These are phyloP conservation scores for Salix arbutifolia DNA, from an alignment of 345 rosid genomes.

Conservation along the genomic window DNA sequence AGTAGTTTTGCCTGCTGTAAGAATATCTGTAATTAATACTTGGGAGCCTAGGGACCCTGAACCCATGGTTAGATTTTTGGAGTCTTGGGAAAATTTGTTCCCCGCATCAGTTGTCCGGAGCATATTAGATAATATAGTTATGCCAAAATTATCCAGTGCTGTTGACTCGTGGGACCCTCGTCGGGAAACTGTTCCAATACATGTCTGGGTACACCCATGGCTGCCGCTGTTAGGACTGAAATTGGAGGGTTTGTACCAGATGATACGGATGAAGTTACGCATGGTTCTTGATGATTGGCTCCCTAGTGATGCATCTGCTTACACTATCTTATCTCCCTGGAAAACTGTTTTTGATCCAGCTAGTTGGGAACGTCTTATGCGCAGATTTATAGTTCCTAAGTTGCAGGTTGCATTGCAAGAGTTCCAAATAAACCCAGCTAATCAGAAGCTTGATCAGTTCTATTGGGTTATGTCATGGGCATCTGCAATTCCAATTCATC, in stretches of 20 bases:
- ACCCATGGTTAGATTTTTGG: constrained; percentile 88
- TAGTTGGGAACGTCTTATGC: constrained; percentile 90
- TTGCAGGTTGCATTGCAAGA: constrained; percentile 79
- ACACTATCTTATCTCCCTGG: constrained; percentile 85
- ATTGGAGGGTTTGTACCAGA: constrained; percentile 71
- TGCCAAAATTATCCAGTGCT: constrained; percentile 76
- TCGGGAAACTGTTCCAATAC: constrained; percentile 73
- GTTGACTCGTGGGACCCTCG: constrained; percentile 90
- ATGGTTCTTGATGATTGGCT: constrained; percentile 92
- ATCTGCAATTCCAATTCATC: constrained; percentile 72
- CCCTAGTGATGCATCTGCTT: constrained; percentile 79
- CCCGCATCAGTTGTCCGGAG: constrained; percentile 61
- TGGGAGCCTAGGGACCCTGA: constrained; percentile 95
- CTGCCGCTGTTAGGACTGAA: constrained; percentile 73
- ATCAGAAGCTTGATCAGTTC: constrained; percentile 70
- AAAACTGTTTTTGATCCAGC: constrained; percentile 77
- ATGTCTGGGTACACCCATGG: constrained; percentile 97
- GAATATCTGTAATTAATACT: constrained; percentile 75
- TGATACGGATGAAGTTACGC: constrained; percentile 72
- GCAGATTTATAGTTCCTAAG: constrained; percentile 84
- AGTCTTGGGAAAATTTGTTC: constrained; percentile 71
- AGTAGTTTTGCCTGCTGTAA: constrained; percentile 76
- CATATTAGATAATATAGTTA: constrained; percentile 55
- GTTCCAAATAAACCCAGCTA: constrained; percentile 73
- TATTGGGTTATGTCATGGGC: constrained; percentile 84